Percentiles rank a stretch among this genome's conserved stretches.
Evolutionary conservation across 805 yeast genomes (phyloP).

Genomic region (Candida pini): DNA sequence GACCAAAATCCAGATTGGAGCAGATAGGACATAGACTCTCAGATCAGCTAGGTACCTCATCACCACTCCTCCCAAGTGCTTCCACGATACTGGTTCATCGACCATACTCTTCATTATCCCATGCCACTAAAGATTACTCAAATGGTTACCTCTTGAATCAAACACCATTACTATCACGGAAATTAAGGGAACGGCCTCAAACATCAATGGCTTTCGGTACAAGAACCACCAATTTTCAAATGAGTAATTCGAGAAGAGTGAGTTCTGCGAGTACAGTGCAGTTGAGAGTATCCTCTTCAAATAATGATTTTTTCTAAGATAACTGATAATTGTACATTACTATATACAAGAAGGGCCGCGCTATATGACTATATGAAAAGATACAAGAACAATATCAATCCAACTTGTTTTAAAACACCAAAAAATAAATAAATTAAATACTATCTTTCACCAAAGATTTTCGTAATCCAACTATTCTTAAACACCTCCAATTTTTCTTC

Average conservation of each 20-base stretch:
- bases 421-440: neutral
- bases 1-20: conserved; percentile 13
- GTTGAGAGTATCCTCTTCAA: too few species aligned
- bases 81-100: neutral
- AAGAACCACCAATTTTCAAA: conserved; percentile 1
- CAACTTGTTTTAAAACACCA: neutral
- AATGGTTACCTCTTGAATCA: too few species aligned
- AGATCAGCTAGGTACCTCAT: conserved; percentile 4
- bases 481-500: conserved; percentile 36
- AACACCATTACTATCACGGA: too few species aligned
- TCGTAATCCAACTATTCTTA: conserved; percentile 33
- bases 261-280: conserved; percentile 2
- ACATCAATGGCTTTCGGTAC: conserved; percentile 4
- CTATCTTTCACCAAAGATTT: conserved; percentile 37
- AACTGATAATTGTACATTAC: too few species aligned
- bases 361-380: too few species aligned
- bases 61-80: conserved; percentile 1
- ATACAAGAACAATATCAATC: too few species aligned
- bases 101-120: neutral
- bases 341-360: too few species aligned
- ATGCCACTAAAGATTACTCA: too few species aligned
- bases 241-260: conserved; percentile 3
- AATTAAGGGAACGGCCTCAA: neutral
- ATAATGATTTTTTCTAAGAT: neutral
- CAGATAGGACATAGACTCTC: conserved; percentile 4